These are phyloP conservation scores for Saprolegnia diclina DNA, from an alignment of 352 stramenopile species.

Conservation along the genomic window DNA sequence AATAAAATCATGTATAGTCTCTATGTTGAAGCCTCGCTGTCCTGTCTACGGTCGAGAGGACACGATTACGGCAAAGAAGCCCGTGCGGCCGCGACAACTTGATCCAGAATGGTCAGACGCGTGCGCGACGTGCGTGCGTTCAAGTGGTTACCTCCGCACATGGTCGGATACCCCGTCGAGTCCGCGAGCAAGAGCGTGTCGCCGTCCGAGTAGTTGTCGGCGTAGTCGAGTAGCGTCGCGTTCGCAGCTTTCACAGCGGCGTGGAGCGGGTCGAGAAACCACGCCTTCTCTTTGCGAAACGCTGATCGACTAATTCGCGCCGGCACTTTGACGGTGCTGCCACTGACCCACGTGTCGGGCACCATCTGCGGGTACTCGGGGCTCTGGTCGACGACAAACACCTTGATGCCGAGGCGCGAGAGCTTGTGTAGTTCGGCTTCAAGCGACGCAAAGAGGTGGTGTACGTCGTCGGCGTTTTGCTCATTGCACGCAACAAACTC, in stretches of 20 bases:
- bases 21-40: too few relatives aligned
- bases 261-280: neutral
- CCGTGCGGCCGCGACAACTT: slow-evolving; percentile 8
- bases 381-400: slow-evolving; percentile 12
- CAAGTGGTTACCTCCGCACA: slow-evolving; percentile 7
- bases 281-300: slow-evolving; percentile 1
- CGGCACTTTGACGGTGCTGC: neutral
- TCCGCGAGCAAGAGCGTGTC: neutral
- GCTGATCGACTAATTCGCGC: neutral
- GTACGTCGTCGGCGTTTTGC: neutral
- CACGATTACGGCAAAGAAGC: too few relatives aligned
- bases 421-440: neutral
- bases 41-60: too few relatives aligned
- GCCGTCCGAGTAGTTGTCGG: slow-evolving; percentile 17
- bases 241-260: neutral
- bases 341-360: slow-evolving; percentile 2
- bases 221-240: slow-evolving; percentile 15
- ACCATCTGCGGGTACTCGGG: neutral
- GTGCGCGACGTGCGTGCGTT: slow-evolving; percentile 2
- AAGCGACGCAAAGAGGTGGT: neutral
- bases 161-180: neutral
- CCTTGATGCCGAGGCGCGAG: neutral
- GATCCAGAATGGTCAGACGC: slow-evolving; percentile 15
- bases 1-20: too few relatives aligned
- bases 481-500: neutral